Evolutionary conservation across 1,284 basidiomycete species (phyloP).

Genomic region (Ustilago curta): DNA sequence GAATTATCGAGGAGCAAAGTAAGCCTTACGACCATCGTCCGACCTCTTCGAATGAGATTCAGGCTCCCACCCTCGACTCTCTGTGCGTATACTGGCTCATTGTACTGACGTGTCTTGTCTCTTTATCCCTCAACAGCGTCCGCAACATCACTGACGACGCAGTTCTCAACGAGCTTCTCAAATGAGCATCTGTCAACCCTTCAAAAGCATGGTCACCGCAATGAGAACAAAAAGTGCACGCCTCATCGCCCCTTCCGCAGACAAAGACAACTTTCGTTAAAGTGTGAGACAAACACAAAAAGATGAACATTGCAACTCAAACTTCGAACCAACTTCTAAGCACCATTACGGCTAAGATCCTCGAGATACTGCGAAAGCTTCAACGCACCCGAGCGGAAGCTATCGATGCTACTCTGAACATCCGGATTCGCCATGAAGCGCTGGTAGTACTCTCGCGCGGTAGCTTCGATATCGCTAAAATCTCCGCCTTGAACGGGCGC

Average conservation of each 20-base stretch:
- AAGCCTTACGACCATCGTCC: constrained; percentile 43
- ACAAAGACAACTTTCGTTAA: neutral
- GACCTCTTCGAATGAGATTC: too few relatives aligned
- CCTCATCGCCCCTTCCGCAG: neutral
- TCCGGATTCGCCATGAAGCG: constrained; percentile 68
- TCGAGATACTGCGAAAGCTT: constrained; percentile 68
- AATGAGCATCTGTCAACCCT: constrained; percentile 14
- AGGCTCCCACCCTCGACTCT: neutral
- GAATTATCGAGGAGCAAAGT: constrained; percentile 89
- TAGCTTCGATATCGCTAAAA: constrained; percentile 63
- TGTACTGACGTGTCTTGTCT: constrained; percentile 5
- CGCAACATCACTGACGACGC: constrained; percentile 61
- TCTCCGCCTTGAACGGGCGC: constrained; percentile 47
- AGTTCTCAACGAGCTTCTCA: constrained; percentile 61
- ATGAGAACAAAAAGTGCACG: neutral
- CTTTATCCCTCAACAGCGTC: constrained; percentile 28
- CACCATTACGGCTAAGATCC: constrained; percentile 67
- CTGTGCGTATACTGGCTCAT: neutral
- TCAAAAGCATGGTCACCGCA: constrained; percentile 25
- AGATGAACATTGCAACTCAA: constrained; percentile 1
- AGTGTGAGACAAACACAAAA: constrained; percentile 9
- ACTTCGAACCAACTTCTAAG: constrained; percentile 16
- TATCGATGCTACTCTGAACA: constrained; percentile 68
- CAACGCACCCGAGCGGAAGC: constrained; percentile 64
- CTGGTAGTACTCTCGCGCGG: constrained; percentile 66